Evolutionary conservation across 371 early-diverging fungal genomes (phyloP).

Genomic region (Nematocida ironsii): DNA sequence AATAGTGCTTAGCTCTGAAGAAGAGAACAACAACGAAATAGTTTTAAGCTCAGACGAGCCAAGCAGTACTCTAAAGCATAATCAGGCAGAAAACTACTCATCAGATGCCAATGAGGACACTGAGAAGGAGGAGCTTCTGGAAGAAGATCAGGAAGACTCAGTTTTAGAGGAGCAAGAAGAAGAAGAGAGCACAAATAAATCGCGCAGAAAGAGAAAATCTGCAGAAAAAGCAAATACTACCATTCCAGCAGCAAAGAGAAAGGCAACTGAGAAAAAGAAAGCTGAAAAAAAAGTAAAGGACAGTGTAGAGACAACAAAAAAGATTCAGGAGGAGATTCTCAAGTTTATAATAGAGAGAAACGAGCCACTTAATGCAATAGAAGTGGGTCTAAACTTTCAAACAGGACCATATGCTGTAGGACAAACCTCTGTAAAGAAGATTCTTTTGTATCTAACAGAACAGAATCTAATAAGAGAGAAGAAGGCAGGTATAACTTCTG

Average conservation of each 20-base stretch:
- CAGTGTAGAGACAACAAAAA: background rate
- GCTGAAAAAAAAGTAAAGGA: slow-evolving; percentile 5
- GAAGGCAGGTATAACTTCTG: background rate
- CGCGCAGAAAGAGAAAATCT: background rate
- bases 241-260: background rate
- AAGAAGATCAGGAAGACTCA: background rate
- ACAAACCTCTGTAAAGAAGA: background rate
- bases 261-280: background rate
- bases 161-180: no score
- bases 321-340: background rate
- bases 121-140: no score
- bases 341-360: slow-evolving; percentile 35
- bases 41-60: no score
- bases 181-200: background rate
- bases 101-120: no score
- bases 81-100: no score
- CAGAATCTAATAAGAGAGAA: slow-evolving; percentile 10
- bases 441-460: background rate
- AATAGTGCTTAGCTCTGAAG: no score
- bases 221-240: background rate
- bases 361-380: slow-evolving; percentile 27
- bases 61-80: no score
- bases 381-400: slow-evolving; percentile 21
- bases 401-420: background rate
- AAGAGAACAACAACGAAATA: no score